Conservation (phyloP, 495 filamentous ascomycete genomes). For the Parathielavia hyrcaniae region DNA sequence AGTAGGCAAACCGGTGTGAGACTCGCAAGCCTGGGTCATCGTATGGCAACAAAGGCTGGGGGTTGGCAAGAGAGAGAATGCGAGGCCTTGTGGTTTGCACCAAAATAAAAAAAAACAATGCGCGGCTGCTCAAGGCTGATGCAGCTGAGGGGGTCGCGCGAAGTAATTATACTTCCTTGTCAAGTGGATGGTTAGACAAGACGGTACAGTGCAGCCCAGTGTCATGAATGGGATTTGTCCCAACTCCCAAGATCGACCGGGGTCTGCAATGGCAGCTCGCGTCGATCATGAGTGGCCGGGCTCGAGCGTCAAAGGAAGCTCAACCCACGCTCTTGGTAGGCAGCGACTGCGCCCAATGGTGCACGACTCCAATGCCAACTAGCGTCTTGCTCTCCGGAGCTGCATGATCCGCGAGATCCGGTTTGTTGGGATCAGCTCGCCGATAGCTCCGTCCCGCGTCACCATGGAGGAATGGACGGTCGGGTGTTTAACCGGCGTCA, state of each 20-base stretch:
- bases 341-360: background rate
- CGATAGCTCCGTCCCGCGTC: background rate
- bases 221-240: conserved; percentile 9
- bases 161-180: conserved; percentile 12
- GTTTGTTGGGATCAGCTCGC: background rate
- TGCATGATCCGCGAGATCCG: background rate
- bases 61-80: background rate
- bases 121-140: background rate
- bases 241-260: conserved; percentile 11
- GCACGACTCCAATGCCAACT: background rate
- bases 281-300: conserved; percentile 1
- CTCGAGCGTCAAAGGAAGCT: background rate
- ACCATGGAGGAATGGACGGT: background rate
- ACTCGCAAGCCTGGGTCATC: conserved; percentile 24
- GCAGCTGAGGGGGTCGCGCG: background rate
- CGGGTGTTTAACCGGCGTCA: conserved; percentile 12
- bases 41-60: conserved; percentile 5
- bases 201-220: too few species aligned
- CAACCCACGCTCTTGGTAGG: conserved; percentile 1
- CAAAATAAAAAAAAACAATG: background rate
- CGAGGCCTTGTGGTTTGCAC: background rate
- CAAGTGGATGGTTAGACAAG: conserved; percentile 10
- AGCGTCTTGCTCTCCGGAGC: background rate
- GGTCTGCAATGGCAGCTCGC: background rate
- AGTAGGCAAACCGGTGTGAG: conserved; percentile 17